These are phyloP conservation scores for Zangia roseola DNA, from an alignment of 768 basidiomycete genomes.

Conservation along the genomic window DNA sequence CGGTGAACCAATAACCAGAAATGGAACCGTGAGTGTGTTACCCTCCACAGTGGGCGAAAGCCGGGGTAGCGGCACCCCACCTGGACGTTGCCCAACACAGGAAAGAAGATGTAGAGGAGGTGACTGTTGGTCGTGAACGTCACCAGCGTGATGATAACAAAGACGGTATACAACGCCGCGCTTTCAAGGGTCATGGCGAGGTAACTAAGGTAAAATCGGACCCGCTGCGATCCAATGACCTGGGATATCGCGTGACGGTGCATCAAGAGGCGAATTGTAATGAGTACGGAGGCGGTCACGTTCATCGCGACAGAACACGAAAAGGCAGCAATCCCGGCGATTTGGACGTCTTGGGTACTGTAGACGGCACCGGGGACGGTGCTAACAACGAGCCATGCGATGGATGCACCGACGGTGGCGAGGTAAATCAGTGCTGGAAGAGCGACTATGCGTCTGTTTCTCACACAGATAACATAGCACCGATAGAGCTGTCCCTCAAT, in stretches of 20 bases:
- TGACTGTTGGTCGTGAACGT: conserved; percentile 22
- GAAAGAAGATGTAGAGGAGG: conserved; percentile 22
- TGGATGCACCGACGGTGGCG: conserved; percentile 11
- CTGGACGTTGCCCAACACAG: conserved; percentile 20
- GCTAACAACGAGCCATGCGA: conserved; percentile 16
- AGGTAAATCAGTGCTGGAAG: conserved; percentile 3
- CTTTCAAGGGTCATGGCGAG: conserved; percentile 28
- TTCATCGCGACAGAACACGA: conserved; percentile 16
- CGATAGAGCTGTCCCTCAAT: conserved; percentile 15
- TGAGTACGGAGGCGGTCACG: conserved; percentile 14
- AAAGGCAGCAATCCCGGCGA: conserved; percentile 12
- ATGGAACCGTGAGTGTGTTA: no score
- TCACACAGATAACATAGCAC: conserved; percentile 20
- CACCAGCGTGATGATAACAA: conserved; percentile 6
- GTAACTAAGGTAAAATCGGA: conserved; percentile 19
- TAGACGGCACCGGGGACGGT: conserved; percentile 16
- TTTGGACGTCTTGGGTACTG: conserved; percentile 12
- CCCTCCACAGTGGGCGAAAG: no score
- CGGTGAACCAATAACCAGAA: no score
- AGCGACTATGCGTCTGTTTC: background rate
- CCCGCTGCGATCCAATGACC: conserved; percentile 10
- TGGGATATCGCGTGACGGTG: conserved; percentile 12
- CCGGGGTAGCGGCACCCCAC: background rate
- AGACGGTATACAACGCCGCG: conserved; percentile 16
- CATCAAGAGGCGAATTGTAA: conserved; percentile 18